Evolutionary conservation across 768 basidiomycete genomes (phyloP).

Genomic region (Lactarius sanguifluus): DNA sequence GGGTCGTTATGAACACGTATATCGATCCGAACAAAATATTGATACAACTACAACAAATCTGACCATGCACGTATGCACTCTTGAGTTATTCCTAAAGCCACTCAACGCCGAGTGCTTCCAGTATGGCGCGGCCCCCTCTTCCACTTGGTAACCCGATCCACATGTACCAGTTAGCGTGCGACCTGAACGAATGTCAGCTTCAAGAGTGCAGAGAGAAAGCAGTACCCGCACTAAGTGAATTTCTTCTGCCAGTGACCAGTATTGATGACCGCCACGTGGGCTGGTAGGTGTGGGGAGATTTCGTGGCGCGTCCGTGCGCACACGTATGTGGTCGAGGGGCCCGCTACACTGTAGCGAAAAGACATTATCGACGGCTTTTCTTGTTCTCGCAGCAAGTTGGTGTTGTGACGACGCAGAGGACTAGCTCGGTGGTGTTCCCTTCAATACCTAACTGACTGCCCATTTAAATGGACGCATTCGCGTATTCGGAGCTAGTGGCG

Average conservation of each 20-base stretch:
- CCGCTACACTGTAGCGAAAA: slow-evolving; percentile 26
- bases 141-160: too few relatives aligned
- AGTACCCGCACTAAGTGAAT: not conserved
- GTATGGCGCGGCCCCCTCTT: too few relatives aligned
- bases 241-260: not conserved
- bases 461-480: not conserved
- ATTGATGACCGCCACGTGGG: not conserved
- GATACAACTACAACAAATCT: not conserved
- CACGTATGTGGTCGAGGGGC: slow-evolving; percentile 26
- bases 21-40: not conserved
- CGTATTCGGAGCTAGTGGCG: not conserved
- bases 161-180: too few relatives aligned
- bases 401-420: not conserved
- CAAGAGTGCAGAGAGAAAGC: not conserved
- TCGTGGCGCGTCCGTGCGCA: slow-evolving; percentile 7
- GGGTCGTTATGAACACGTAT: not conserved
- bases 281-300: not conserved
- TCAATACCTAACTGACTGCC: not conserved
- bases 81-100: not conserved
- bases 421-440: not conserved
- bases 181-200: not conserved
- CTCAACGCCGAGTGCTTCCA: not conserved
- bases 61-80: not conserved
- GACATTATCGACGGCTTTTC: slow-evolving; percentile 4
- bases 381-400: not conserved